These are phyloP conservation scores for Neonectria neomacrospora DNA, from an alignment of 2,329 filamentous ascomycete genomes.

Conservation along the genomic window DNA sequence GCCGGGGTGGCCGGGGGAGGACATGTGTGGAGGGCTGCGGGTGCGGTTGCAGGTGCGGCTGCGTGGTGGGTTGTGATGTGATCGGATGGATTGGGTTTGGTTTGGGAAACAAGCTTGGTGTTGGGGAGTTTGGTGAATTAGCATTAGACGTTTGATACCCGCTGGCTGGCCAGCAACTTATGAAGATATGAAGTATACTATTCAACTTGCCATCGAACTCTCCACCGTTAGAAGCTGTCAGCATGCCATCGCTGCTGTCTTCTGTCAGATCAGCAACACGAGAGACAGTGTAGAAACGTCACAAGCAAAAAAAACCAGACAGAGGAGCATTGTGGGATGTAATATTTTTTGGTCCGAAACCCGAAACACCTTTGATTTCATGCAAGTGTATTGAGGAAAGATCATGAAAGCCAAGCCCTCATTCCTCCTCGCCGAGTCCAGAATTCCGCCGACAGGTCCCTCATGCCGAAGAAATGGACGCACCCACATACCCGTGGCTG, in stretches of 20 bases:
- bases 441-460: conserved; percentile 45
- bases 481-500: conserved; percentile 44
- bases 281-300: neutral
- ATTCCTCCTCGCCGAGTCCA: conserved; percentile 46
- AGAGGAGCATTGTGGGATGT: conserved; percentile 28
- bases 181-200: conserved; percentile 8
- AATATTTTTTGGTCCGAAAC: conserved; percentile 52
- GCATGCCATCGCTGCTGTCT: neutral
- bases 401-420: conserved; percentile 46
- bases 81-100: conserved; percentile 8
- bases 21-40: conserved; percentile 32
- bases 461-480: conserved; percentile 42
- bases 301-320: conserved; percentile 1
- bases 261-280: neutral
- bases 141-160: conserved; percentile 25
- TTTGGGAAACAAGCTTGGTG: conserved; percentile 6
- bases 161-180: conserved; percentile 21
- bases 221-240: neutral
- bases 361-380: conserved; percentile 57
- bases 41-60: conserved; percentile 38
- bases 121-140: conserved; percentile 5
- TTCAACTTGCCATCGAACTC: neutral
- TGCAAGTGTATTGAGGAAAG: conserved; percentile 53
- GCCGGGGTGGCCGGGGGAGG: conserved; percentile 37
- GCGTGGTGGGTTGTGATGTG: conserved; percentile 29